Base-by-base conservation (phyloP, 768 basidiomycete species). In the Panaeolus cyanescens region DNA sequence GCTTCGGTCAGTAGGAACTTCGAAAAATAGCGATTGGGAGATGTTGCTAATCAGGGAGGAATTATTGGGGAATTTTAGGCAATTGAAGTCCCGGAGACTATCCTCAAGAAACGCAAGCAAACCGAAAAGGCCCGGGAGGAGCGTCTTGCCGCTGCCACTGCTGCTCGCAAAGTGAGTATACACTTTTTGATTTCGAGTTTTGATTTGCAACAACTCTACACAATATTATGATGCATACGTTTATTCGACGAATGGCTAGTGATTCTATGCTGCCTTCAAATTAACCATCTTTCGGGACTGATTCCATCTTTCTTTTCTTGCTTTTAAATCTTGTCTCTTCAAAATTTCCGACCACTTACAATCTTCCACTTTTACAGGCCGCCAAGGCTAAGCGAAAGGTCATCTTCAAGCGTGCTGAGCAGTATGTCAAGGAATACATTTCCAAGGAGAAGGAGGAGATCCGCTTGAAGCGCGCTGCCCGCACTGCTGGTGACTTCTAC, bases 91-190 rank as follows among this genome's bases (percentile, higher is more conserved):
- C 96, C 96, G 77, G 96, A 97, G 90, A 98, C 96, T 74, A 89
- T 98, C 83, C 93, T 98, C 83, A 98, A 97, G 88, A 98, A 96
- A 85, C 90, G 96, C 82, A 95, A 96, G 83, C 92, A 95, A 82
- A 96, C 89, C 73, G 94, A 96, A 84, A 96, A 96, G 84, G 91
- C 90, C 65, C 85, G 94, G 72, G 95, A 96, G 83, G 95, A 96
- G 74, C 93, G 92, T 70, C 83, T 96, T 67, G 87, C 83, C 67
- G 91, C 92, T 62, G 93, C 92, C 22, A 75, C 80, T 39, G 90
- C 89, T 68, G 94, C 95, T 66, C 90, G 92, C 74, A 96, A 96
- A 90, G 95, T 96, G 74, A 75, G 88, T 59, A 59, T 62, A 30
- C 59, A 62, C 12, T 53, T 32, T n/a, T 59, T 63, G 32, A 60